Conservation (phyloP, 2,329 filamentous ascomycete genomes). For the Alternaria sp. region DNA sequence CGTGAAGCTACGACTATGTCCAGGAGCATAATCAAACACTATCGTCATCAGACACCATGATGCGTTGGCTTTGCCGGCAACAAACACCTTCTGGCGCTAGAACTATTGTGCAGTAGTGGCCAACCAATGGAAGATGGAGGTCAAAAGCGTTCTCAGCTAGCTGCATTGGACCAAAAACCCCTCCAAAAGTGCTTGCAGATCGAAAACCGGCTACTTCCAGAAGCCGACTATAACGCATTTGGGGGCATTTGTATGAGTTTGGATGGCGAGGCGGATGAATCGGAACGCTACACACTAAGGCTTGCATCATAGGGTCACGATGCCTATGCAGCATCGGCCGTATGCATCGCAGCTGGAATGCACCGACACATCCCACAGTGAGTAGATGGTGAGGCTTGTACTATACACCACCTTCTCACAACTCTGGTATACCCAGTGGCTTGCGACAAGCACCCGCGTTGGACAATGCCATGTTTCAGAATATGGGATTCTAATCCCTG, state of each 20-base stretch:
- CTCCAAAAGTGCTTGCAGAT: not conserved
- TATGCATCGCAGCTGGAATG: not conserved
- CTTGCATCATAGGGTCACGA: constrained; percentile 5
- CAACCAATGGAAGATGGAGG: not conserved
- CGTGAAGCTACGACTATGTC: too few relatives aligned
- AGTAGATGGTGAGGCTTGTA: not conserved
- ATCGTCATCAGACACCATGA: not conserved
- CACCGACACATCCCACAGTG: not conserved
- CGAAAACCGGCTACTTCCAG: constrained; percentile 1
- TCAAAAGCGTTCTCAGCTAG: not conserved
- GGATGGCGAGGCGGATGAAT: constrained; percentile 7
- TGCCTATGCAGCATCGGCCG: not conserved
- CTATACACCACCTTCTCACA: not conserved
- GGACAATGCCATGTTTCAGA: constrained; percentile 1
- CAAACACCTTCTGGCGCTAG: not conserved
- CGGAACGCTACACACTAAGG: constrained; percentile 9
- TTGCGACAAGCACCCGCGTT: not conserved
- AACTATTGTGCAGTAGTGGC: not conserved
- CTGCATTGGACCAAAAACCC: not conserved
- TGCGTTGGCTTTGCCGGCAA: not conserved
- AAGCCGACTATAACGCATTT: not conserved
- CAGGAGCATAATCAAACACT: not conserved
- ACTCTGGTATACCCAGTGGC: not conserved
- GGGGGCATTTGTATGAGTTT: not conserved
- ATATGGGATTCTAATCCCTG: constrained; percentile 6